Conservation (phyloP, 2,329 filamentous ascomycete species). For the Neobulgaria alba region DNA sequence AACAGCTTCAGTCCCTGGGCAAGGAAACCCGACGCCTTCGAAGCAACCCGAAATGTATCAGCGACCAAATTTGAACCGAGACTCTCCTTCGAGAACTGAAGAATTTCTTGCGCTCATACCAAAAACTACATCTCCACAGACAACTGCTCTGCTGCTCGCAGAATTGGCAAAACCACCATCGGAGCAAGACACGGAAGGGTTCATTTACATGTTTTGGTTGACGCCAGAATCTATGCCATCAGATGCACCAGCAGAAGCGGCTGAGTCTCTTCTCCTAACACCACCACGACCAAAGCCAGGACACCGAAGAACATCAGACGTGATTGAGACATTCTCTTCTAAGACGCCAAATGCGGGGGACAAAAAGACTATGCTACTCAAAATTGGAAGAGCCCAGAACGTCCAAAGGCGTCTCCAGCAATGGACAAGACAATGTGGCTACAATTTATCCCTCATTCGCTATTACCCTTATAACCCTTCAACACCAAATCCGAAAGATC, state of each 20-base stretch:
- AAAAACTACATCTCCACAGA: conserved; percentile 53
- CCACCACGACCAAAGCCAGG: conserved; percentile 31
- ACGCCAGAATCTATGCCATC: conserved; percentile 55
- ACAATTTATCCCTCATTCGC: conserved; percentile 76
- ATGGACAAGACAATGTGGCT: conserved; percentile 88
- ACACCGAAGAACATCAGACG: conserved; percentile 43
- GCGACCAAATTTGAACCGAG: conserved; percentile 21
- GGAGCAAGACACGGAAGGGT: conserved; percentile 69
- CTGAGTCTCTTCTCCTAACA: conserved; percentile 49
- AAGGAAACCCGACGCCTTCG: conserved; percentile 7
- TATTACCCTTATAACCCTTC: conserved; percentile 72
- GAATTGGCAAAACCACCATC: conserved; percentile 74
- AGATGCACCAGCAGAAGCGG: conserved; percentile 48
- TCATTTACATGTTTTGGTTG: conserved; percentile 99
- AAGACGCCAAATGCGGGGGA: conserved; percentile 24
- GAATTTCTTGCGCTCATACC: conserved; percentile 63
- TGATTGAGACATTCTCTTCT: conserved; percentile 42
- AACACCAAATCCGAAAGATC: conserved; percentile 11
- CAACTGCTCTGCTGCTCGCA: conserved; percentile 59
- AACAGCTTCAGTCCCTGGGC: conserved; percentile 9
- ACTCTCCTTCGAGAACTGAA: conserved; percentile 29
- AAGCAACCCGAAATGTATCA: conserved; percentile 8
- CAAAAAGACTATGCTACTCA: conserved; percentile 56
- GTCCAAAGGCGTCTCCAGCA: conserved; percentile 86
- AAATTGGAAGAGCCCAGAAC: conserved; percentile 64